A percentile compares a stretch with the other conserved stretches of the same genome.
phyloP scores from a whole-genome alignment of 192 early-diverging fungal species.

The Coemansia sp. region DNA sequence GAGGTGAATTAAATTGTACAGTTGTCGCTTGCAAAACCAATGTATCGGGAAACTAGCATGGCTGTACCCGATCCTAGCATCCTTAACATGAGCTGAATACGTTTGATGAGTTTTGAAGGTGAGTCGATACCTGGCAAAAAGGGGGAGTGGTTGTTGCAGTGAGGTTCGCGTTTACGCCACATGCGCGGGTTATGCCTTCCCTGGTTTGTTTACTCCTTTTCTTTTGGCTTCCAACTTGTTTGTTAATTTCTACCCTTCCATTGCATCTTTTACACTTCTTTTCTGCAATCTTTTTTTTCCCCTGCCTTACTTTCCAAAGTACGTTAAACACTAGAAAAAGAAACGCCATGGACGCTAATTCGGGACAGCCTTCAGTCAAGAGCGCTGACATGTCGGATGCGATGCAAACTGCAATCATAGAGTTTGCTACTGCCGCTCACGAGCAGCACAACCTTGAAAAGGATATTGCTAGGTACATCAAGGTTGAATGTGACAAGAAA shows the following conservation, averaged over 20 bases:
- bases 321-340: neutral
- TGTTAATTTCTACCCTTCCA: slow-evolving; percentile 6
- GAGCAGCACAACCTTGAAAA: slow-evolving; percentile 96
- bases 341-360: slow-evolving; percentile 13
- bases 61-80: too few species aligned
- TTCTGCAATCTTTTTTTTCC: neutral
- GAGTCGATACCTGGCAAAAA: neutral
- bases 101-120: neutral
- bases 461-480: slow-evolving; percentile 97
- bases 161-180: neutral
- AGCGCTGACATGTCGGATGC: slow-evolving; percentile 97
- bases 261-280: neutral
- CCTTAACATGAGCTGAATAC: too few species aligned
- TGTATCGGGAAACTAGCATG: too few species aligned
- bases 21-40: too few species aligned
- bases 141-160: neutral
- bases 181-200: slow-evolving; percentile 2
- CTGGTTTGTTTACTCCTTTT: slow-evolving; percentile 4
- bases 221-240: slow-evolving; percentile 8
- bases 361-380: slow-evolving; percentile 65
- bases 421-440: slow-evolving; percentile 80
- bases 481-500: slow-evolving; percentile 98
- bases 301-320: neutral
- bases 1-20: too few species aligned
- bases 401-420: slow-evolving; percentile 91